These are phyloP conservation scores for Verticillium alfalfae DNA, from an alignment of 2,329 filamentous ascomycete species.

Conservation along the genomic window DNA sequence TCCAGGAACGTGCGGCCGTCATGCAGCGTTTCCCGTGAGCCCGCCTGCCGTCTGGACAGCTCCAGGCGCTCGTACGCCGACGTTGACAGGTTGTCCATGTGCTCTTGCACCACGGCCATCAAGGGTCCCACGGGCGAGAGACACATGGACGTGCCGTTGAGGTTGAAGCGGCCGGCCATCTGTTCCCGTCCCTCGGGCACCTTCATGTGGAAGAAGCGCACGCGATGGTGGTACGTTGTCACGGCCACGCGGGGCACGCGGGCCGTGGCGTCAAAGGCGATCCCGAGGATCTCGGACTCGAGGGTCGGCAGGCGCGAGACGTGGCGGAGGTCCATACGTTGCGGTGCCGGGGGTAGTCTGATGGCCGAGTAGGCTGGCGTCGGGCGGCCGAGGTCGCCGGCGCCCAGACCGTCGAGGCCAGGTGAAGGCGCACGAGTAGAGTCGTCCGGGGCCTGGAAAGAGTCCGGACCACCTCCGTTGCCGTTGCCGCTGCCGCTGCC, in stretches of 20 bases:
- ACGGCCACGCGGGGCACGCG: constrained; percentile 4
- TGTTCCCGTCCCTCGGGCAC: background rate
- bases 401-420: background rate
- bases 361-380: background rate
- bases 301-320: constrained; percentile 6
- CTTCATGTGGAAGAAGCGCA: constrained; percentile 5
- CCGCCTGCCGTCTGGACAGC: background rate
- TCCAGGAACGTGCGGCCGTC: constrained; percentile 6
- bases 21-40: background rate
- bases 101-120: constrained; percentile 5
- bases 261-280: constrained; percentile 4
- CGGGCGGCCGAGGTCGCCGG: background rate
- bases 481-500: background rate
- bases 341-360: background rate
- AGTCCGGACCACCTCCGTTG: background rate
- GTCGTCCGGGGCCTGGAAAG: background rate
- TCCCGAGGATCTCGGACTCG: constrained; percentile 4
- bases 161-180: background rate
- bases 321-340: constrained; percentile 3
- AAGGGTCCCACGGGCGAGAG: constrained; percentile 3
- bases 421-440: background rate
- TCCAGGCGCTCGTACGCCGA: background rate
- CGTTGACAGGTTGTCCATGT: background rate
- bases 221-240: constrained; percentile 4
- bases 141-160: constrained; percentile 5